Base-by-base conservation (phyloP, 139 green algal genomes). In the Haematococcus lacustris region DNA sequence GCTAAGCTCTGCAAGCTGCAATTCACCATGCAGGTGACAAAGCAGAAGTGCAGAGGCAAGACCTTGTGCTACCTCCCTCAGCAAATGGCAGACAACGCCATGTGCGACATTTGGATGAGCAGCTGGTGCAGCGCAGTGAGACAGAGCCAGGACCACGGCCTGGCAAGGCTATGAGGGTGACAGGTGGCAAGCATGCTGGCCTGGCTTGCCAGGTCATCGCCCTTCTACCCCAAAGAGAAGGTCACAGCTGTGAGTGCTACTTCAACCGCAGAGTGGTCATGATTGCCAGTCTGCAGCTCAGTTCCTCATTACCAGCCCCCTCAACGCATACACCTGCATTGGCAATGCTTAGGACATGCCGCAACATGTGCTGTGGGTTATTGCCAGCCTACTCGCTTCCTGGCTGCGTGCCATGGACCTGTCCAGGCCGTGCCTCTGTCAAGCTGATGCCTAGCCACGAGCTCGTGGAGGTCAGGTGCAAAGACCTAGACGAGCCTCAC, bases 61-160 rank as follows among this genome's bases (percentile, higher is more conserved):
- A 91, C 53, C 37, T 90, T 38, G 82, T 94, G 57, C 78, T 89
- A 33, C 67, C 84, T 0, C 74, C 71, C 6, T 78, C 83, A 39
- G 76, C 83, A 0, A 76, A 91, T 64, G 89, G 89, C 23, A 53
- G 71, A 35, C 63, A 82, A 40, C 82, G 81, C 3, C 74, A 89
- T 74, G 69, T 85, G 25, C 81, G 82, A 6, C 83, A 73, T 9
- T 73, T 94, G 34, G 87, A 88, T 43, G 89, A 92, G 71, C 75
- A 85, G 85, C 76, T 94, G 33, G 81, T 89, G 51, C 59, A 80
- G n/a, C 76, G 80, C 0, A 72, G 17, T 64, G 51, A 67, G 70
- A 39, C 38, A 51, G 66, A 64, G 39, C 34, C n/a, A 30, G 66
- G 51, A 30, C 73, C 68, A 61, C 70, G 72, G 38, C 38, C 77